These are phyloP conservation scores for Suhomyces sp. DNA, from an alignment of 805 yeast genomes.

Conservation along the genomic window DNA sequence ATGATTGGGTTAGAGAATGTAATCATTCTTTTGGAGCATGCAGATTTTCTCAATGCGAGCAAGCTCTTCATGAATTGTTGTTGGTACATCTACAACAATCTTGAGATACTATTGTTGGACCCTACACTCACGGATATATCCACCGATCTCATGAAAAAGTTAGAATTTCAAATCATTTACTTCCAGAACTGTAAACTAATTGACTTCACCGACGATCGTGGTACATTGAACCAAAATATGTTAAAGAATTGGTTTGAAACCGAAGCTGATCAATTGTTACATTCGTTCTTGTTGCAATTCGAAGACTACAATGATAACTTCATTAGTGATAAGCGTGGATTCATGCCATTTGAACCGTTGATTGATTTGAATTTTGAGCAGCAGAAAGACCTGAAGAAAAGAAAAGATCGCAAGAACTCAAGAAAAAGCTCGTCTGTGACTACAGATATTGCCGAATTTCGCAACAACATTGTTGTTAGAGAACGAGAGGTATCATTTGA, in stretches of 20 bases:
- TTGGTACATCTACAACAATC: conserved; percentile 66
- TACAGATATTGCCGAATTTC: conserved; percentile 23
- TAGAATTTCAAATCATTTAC: conserved; percentile 29
- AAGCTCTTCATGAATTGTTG: conserved; percentile 60
- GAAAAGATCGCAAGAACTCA: conserved; percentile 21
- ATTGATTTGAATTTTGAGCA: conserved; percentile 30
- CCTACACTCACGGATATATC: conserved; percentile 27
- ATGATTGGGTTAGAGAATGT: conserved; percentile 62
- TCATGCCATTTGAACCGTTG: conserved; percentile 32
- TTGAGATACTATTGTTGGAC: conserved; percentile 60
- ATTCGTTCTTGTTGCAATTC: conserved; percentile 21
- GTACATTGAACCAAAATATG: conserved; percentile 13
- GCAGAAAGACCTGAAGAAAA: conserved; percentile 8
- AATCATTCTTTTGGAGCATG: conserved; percentile 50
- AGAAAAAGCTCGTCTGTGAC: conserved; percentile 23
- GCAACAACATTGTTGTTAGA: conserved; percentile 22
- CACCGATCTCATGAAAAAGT: conserved; percentile 19
- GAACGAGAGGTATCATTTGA: conserved; percentile 8
- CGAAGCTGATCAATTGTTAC: conserved; percentile 17
- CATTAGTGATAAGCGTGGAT: conserved; percentile 36
- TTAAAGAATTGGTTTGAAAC: conserved; percentile 20
- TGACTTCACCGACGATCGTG: conserved; percentile 20
- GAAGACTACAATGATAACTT: conserved; percentile 28
- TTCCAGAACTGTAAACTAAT: conserved; percentile 28
- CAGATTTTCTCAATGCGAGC: conserved; percentile 50